Conservation (phyloP, 2,329 filamentous ascomycete genomes). For the Arthrobotrys sinensis region DNA sequence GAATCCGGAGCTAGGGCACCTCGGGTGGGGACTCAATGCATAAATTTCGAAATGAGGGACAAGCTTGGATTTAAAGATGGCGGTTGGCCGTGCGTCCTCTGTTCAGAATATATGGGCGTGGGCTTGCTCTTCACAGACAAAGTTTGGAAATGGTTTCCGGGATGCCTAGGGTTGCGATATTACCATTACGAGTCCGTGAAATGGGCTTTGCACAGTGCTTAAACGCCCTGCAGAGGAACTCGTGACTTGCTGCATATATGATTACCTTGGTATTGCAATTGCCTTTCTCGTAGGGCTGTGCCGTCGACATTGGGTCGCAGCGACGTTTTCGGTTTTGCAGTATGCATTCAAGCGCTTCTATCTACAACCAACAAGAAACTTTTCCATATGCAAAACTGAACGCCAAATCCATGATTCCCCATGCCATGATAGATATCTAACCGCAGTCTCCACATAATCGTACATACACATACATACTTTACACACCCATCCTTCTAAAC, state of each 20-base stretch:
- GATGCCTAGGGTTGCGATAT: background rate
- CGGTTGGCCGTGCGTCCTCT: slow-evolving; percentile 35
- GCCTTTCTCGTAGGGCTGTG: slow-evolving; percentile 17
- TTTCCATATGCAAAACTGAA: slow-evolving; percentile 51
- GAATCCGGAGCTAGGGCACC: slow-evolving; percentile 20
- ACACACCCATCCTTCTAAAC: slow-evolving; percentile 63
- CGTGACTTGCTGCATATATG: slow-evolving; percentile 15
- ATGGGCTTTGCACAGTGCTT: slow-evolving; percentile 21
- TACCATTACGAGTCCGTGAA: slow-evolving; percentile 15
- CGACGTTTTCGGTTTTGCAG: slow-evolving; percentile 23
- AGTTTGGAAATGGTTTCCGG: background rate
- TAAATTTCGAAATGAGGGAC: slow-evolving; percentile 41
- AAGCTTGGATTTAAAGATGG: slow-evolving; percentile 21
- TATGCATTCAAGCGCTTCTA: slow-evolving; percentile 44
- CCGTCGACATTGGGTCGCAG: background rate
- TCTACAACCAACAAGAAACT: slow-evolving; percentile 35
- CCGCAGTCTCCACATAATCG: slow-evolving; percentile 34
- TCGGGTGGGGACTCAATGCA: slow-evolving; percentile 22
- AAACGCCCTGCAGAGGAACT: slow-evolving; percentile 21
- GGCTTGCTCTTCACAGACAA: slow-evolving; percentile 6
- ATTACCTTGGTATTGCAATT: slow-evolving; percentile 7
- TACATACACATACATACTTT: slow-evolving; percentile 22
- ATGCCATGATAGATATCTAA: slow-evolving; percentile 52
- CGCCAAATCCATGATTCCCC: slow-evolving; percentile 49
- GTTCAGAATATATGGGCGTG: slow-evolving; percentile 33